phyloP scores from a whole-genome alignment of 306 rosid genomes.

The Cicer chorassanicum region DNA sequence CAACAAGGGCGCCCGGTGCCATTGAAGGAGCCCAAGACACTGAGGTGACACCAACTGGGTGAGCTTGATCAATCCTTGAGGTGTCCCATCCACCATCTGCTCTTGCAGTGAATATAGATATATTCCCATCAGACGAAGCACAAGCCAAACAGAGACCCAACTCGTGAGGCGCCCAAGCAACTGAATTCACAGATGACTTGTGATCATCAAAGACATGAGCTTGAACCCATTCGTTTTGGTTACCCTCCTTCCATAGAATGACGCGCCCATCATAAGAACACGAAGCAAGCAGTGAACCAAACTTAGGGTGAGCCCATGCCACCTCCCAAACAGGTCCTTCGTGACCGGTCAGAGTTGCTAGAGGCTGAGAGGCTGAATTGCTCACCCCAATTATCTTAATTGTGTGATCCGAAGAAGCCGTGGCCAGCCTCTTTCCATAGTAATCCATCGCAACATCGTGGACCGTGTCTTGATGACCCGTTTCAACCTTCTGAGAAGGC shows the following conservation, averaged over 20 bases:
- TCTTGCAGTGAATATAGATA: constrained; percentile 74
- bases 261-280: constrained; percentile 80
- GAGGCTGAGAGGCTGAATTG: constrained; percentile 73
- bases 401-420: constrained; percentile 83
- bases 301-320: constrained; percentile 85
- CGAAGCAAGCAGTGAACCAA: constrained; percentile 76
- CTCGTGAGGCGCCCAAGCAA: constrained; percentile 97
- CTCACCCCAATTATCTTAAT: constrained; percentile 86
- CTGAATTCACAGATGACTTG: constrained; percentile 78
- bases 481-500: constrained; percentile 82
- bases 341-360: constrained; percentile 75
- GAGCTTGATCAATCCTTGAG: constrained; percentile 75
- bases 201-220: constrained; percentile 75
- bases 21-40: constrained; percentile 92
- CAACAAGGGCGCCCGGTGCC: constrained; percentile 80
- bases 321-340: constrained; percentile 92
- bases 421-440: constrained; percentile 84
- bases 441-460: constrained; percentile 88
- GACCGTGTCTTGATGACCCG: constrained; percentile 77
- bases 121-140: constrained; percentile 87
- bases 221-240: constrained; percentile 76
- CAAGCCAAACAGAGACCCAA: constrained; percentile 83
- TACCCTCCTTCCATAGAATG: constrained; percentile 87
- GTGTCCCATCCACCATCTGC: constrained; percentile 87
- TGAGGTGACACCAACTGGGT: constrained; percentile 87